Evolutionary conservation across 225 moss, liverwort and hornwort genomes (phyloP).

Genomic region (Takakia lepidozioides): DNA sequence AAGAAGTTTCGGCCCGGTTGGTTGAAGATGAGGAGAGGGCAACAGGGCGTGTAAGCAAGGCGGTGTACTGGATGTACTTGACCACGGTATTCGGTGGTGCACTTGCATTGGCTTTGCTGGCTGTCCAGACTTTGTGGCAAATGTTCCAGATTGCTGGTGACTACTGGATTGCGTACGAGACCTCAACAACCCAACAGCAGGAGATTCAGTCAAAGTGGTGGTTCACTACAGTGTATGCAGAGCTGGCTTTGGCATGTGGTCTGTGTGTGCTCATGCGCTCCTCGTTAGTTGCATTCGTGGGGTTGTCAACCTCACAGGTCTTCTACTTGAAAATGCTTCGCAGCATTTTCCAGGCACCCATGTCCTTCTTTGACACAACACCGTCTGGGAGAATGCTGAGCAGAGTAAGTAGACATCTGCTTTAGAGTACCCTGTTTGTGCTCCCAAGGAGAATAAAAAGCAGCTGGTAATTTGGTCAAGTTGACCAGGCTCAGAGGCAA

Average conservation of each 20-base stretch:
- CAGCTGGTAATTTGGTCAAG: not conserved
- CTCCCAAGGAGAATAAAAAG: not conserved
- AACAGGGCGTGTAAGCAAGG: conserved; percentile 32
- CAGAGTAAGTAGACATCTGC: conserved; percentile 29
- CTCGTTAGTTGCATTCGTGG: conserved; percentile 24
- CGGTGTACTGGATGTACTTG: conserved; percentile 43
- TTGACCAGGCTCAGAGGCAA: not conserved
- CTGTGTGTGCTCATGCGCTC: conserved; percentile 28
- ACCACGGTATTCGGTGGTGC: conserved; percentile 39
- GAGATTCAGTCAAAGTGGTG: conserved; percentile 4
- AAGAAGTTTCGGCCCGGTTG: conserved; percentile 35
- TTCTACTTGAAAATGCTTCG: conserved; percentile 46
- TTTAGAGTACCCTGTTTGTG: not conserved
- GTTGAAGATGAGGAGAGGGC: conserved; percentile 71
- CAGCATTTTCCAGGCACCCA: conserved; percentile 46
- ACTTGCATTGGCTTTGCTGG: conserved; percentile 14
- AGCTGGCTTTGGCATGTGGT: conserved; percentile 20
- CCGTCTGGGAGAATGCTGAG: conserved; percentile 57
- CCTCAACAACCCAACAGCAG: conserved; percentile 7
- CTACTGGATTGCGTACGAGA: conserved; percentile 60
- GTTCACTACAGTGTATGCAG: conserved; percentile 38
- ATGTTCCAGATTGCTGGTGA: conserved; percentile 45
- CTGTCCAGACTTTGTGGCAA: conserved; percentile 47
- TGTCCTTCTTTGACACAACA: conserved; percentile 63
- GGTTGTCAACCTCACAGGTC: conserved; percentile 32